A percentile compares a stretch with the other conserved stretches of the same genome.
These are phyloP conservation scores for Alternaria hordeiaustralica DNA, from an alignment of 2,329 filamentous ascomycete species.

Conservation along the genomic window DNA sequence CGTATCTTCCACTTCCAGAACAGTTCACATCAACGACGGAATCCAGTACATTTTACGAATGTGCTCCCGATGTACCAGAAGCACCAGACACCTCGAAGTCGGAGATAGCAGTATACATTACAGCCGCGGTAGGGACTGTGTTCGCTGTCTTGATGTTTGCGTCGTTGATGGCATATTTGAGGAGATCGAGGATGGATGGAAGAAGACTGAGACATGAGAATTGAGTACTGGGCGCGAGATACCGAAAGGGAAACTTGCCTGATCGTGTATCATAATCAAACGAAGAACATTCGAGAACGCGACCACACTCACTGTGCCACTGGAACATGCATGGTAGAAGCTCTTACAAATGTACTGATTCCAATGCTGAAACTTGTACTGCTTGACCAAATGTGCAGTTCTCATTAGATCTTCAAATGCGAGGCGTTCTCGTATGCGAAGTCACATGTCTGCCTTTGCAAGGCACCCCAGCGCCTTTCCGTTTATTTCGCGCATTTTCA, in stretches of 20 bases:
- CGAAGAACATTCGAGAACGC: not conserved
- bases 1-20: not conserved
- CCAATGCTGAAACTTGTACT: not conserved
- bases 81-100: not conserved
- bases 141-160: not conserved
- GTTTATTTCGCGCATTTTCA: not conserved
- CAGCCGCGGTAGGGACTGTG: not conserved
- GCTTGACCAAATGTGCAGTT: not conserved
- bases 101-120: not conserved
- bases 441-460: not conserved
- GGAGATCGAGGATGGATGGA: not conserved
- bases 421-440: not conserved
- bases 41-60: not conserved
- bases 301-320: not conserved
- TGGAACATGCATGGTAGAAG: not conserved
- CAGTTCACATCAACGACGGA: not conserved
- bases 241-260: not conserved
- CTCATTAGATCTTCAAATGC: not conserved
- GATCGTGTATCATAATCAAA: not conserved
- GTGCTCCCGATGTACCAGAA: not conserved
- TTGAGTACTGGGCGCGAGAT: not conserved
- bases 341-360: not conserved
- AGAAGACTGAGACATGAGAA: not conserved
- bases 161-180: not conserved
- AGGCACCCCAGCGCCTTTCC: not conserved